Conservation (phyloP, 305 asterid genomes). For the Vinca major region DNA sequence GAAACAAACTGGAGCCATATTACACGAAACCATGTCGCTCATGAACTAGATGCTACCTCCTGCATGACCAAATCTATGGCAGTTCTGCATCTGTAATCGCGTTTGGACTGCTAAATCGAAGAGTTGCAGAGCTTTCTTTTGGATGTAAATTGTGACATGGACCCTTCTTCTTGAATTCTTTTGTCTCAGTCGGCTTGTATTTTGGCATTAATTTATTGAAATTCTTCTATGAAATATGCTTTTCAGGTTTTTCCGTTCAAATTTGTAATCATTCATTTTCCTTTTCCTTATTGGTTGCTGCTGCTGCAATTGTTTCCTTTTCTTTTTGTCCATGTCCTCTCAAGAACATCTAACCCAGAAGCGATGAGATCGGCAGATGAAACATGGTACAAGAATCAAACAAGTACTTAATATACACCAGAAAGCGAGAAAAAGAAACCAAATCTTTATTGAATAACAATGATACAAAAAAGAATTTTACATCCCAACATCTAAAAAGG, state of each 20-base stretch:
- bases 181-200: constrained; percentile 9
- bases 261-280: background rate
- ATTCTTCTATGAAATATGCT: constrained; percentile 6
- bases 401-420: background rate
- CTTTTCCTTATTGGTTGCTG: background rate
- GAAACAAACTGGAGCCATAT: constrained; percentile 57
- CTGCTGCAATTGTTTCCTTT: background rate
- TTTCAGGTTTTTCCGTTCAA: background rate
- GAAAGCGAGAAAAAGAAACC: background rate
- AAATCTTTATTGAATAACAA: constrained; percentile 12
- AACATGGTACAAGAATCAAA: too few relatives aligned
- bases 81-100: constrained; percentile 21
- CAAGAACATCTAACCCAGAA: too few relatives aligned
- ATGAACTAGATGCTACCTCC: constrained; percentile 71
- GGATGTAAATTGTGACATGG: constrained; percentile 3
- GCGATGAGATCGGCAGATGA: too few relatives aligned
- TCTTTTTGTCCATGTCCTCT: too few relatives aligned
- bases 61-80: constrained; percentile 85
- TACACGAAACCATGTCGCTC: constrained; percentile 60
- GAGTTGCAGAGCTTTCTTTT: background rate
- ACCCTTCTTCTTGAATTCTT: constrained; percentile 2
- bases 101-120: too few relatives aligned
- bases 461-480: constrained; percentile 9
- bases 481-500: constrained; percentile 8
- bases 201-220: constrained; percentile 12